A percentile compares a stretch with the other conserved stretches of the same genome.
Conservation (phyloP, 306 rosid genomes). For the Cyclanthera cordifolia region DNA sequence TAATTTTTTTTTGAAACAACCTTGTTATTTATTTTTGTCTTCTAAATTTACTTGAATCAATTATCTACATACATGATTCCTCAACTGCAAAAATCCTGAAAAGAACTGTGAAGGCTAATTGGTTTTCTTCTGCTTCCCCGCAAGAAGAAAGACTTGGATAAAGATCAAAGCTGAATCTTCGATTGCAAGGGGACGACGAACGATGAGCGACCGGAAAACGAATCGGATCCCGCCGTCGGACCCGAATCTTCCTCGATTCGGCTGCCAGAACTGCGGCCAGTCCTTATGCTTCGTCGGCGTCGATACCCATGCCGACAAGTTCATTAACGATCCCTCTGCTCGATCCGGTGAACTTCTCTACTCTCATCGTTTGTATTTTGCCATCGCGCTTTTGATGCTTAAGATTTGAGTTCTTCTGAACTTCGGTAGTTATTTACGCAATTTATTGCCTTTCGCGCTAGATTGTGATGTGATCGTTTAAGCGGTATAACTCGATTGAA, state of each 20-base stretch:
- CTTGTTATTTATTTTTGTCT: too few relatives aligned
- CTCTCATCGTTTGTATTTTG: not conserved
- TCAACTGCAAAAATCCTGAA: too few relatives aligned
- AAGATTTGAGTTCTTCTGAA: not conserved
- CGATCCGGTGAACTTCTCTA: conserved; percentile 51
- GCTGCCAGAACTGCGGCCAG: conserved; percentile 86
- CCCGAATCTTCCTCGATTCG: conserved; percentile 71
- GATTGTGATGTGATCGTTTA: conserved; percentile 1
- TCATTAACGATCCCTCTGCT: conserved; percentile 48
- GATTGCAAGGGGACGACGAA: not conserved
- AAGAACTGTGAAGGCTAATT: not conserved
- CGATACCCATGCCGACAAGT: conserved; percentile 77
- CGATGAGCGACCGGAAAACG: conserved; percentile 30
- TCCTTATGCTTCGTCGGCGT: conserved; percentile 71
- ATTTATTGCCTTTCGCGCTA: not conserved
- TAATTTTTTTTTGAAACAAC: too few relatives aligned
- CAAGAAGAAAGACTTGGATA: too few relatives aligned
- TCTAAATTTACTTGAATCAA: too few relatives aligned
- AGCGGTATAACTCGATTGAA: not conserved
- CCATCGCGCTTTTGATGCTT: not conserved
- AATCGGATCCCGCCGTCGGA: conserved; percentile 66
- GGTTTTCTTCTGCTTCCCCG: not conserved
- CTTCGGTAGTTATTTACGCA: not conserved
- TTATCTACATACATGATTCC: not conserved
- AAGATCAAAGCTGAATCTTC: not conserved